phyloP scores from a whole-genome alignment of 352 stramenopile genomes.

The Globisporangium carolinianum region DNA sequence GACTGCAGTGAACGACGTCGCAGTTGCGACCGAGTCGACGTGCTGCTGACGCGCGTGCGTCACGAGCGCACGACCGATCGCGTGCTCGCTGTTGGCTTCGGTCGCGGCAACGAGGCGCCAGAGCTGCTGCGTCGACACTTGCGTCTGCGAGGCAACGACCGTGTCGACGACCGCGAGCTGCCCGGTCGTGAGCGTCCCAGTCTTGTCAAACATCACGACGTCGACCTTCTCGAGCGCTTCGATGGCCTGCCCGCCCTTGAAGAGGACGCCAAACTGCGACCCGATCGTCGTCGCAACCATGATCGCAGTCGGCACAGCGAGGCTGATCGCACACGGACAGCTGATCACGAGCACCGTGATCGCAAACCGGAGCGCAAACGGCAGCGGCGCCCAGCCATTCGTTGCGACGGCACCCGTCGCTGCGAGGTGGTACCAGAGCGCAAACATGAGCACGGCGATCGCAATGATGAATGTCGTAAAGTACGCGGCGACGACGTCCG shows the following conservation, averaged over 20 bases:
- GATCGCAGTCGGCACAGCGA: conserved; percentile 67
- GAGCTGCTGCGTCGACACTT: not conserved
- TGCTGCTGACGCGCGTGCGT: conserved; percentile 30
- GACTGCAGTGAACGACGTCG: conserved; percentile 28
- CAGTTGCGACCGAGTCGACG: conserved; percentile 2
- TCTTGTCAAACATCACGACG: conserved; percentile 81
- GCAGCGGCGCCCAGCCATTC: conserved; percentile 45
- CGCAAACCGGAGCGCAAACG: conserved; percentile 70
- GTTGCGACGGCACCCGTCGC: conserved; percentile 30
- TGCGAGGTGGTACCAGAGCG: conserved; percentile 67
- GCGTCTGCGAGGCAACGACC: not conserved
- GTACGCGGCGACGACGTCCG: conserved; percentile 56
- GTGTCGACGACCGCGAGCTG: conserved; percentile 37
- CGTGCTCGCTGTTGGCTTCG: conserved; percentile 59
- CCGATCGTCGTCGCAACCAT: conserved; percentile 78
- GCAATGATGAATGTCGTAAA: conserved; percentile 75
- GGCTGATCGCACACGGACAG: conserved; percentile 69
- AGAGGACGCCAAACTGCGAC: conserved; percentile 72
- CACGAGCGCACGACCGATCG: conserved; percentile 50
- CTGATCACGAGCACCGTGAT: conserved; percentile 79
- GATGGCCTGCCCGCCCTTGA: conserved; percentile 66
- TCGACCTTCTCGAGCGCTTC: conserved; percentile 63
- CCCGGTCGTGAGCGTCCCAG: conserved; percentile 63
- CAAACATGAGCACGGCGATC: conserved; percentile 50
- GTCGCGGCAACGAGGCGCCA: conserved; percentile 45